Evolutionary conservation across 192 early-diverging fungal genomes (phyloP).

Genomic region (Phlyctochytrium planicorne): DNA sequence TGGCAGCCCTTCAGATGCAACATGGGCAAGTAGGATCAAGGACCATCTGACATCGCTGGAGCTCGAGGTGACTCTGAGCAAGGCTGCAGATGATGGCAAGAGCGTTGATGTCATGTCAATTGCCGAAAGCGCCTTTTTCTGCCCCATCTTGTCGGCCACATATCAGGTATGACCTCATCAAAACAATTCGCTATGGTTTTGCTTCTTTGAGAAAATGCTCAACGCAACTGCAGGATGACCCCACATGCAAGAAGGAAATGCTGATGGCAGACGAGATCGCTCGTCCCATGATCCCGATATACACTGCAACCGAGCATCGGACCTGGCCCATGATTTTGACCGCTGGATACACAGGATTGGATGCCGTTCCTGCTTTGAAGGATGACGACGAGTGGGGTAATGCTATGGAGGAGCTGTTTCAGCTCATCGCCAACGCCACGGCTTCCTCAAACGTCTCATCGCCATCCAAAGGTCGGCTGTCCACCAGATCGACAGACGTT

Average conservation of each 20-base stretch:
- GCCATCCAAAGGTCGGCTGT: neutral
- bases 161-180: neutral
- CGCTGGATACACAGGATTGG: neutral
- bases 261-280: neutral
- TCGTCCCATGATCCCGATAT: neutral
- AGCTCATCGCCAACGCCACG: neutral
- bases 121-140: neutral
- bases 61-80: too few relatives aligned
- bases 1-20: neutral
- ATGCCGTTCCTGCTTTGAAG: neutral
- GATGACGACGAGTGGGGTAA: neutral
- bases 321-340: neutral
- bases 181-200: too few relatives aligned
- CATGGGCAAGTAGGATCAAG: too few relatives aligned
- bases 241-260: neutral
- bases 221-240: neutral
- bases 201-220: too few relatives aligned
- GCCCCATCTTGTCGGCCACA: neutral
- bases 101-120: too few relatives aligned
- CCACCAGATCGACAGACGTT: neutral
- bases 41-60: too few relatives aligned
- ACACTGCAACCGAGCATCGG: neutral
- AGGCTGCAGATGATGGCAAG: too few relatives aligned
- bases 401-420: neutral
- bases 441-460: neutral